Evolutionary conservation across 805 yeast species (phyloP).

Genomic region (Metschnikowia rubicola): DNA sequence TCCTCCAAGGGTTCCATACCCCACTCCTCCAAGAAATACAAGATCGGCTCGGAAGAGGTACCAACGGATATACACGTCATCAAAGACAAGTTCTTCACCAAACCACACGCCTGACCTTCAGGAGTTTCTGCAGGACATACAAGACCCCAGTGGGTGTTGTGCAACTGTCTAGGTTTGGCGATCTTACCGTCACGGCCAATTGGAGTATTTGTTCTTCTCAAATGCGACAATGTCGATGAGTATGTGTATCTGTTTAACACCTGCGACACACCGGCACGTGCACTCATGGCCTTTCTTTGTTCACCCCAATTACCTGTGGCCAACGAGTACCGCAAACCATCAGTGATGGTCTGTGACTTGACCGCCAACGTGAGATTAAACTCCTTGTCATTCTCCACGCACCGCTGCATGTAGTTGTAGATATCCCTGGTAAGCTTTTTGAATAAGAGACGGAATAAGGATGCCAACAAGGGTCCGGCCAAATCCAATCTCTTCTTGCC

Average conservation of each 20-base stretch:
- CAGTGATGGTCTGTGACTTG: constrained; percentile 93
- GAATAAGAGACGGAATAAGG: constrained; percentile 89
- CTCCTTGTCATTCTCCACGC: constrained; percentile 96
- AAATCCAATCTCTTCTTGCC: constrained; percentile 97
- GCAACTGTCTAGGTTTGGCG: constrained; percentile 98
- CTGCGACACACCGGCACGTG: constrained; percentile 99
- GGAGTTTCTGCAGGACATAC: constrained; percentile 99
- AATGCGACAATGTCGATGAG: constrained; percentile 96
- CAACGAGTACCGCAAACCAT: constrained; percentile 93
- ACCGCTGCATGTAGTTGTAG: constrained; percentile 97
- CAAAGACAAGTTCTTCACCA: constrained; percentile 91
- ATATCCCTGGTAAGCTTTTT: constrained; percentile 94
- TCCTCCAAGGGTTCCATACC: constrained; percentile 98
- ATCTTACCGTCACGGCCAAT: constrained; percentile 99
- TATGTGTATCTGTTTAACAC: constrained; percentile 96
- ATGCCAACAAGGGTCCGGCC: constrained; percentile 97
- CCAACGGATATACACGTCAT: constrained; percentile 99
- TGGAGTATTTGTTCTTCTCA: constrained; percentile 98
- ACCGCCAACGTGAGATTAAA: constrained; percentile 95
- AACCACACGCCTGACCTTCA: constrained; percentile 99
- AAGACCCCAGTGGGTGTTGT: constrained; percentile 99
- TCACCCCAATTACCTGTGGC: constrained; percentile 99
- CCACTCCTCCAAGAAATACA: constrained; percentile 94
- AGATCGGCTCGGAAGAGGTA: constrained; percentile 91
- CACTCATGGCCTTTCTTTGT: constrained; percentile 97